phyloP scores from a whole-genome alignment of 345 rosid species.

The Bretschneidera sinensis region DNA sequence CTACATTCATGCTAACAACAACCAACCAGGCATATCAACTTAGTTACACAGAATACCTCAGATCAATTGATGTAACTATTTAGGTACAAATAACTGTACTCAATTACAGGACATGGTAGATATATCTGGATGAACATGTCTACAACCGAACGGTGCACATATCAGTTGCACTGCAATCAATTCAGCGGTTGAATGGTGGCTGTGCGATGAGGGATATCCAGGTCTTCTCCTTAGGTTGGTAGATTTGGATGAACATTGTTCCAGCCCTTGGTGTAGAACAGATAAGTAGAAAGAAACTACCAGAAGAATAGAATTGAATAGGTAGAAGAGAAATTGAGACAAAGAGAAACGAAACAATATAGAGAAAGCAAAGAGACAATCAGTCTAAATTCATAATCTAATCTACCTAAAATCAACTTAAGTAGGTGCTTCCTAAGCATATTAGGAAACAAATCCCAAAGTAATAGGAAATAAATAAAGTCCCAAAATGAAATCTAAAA shows the following conservation, averaged over 20 bases:
- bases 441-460: too few species aligned
- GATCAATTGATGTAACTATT: neutral
- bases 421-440: too few species aligned
- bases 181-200: slow-evolving; percentile 43
- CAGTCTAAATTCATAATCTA: too few species aligned
- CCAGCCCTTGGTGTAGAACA: too few species aligned
- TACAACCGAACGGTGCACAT: slow-evolving; percentile 66
- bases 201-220: slow-evolving; percentile 58
- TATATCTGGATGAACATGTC: neutral
- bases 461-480: too few species aligned
- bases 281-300: too few species aligned
- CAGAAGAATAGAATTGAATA: too few species aligned
- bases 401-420: too few species aligned
- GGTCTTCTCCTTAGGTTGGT: slow-evolving; percentile 61
- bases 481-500: too few species aligned
- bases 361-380: too few species aligned
- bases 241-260: slow-evolving; percentile 54
- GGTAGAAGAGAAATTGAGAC: too few species aligned
- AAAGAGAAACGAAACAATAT: too few species aligned
- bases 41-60: neutral
- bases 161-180: slow-evolving; percentile 62
- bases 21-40: slow-evolving; percentile 2
- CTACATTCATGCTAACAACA: slow-evolving; percentile 6
- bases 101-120: neutral
- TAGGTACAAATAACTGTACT: neutral